Evolutionary conservation across 257 asterid genomes (phyloP).

Genomic region (Fraxinus americana): DNA sequence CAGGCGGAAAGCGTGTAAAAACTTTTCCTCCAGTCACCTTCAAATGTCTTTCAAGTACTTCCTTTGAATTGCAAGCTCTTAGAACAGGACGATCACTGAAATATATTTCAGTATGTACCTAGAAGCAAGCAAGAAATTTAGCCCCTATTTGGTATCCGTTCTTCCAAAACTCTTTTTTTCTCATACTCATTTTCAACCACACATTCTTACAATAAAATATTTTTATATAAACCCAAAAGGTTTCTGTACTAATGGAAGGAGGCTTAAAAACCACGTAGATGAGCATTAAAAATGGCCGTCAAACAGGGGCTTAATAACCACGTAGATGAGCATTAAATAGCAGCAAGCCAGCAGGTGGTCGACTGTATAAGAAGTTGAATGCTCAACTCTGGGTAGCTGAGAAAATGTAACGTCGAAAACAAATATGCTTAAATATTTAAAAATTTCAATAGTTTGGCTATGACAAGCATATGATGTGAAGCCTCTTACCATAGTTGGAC

Average conservation of each 20-base stretch:
- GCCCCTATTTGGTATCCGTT: too few relatives aligned
- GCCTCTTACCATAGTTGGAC: background rate
- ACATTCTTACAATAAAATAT: too few relatives aligned
- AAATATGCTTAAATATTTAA: background rate
- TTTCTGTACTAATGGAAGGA: too few relatives aligned
- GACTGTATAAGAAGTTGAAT: background rate
- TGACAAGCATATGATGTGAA: background rate
- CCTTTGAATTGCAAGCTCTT: constrained; percentile 84
- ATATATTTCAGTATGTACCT: constrained; percentile 94
- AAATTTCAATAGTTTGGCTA: background rate
- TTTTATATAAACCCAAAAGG: too few relatives aligned
- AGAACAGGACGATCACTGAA: constrained; percentile 86
- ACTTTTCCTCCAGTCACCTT: constrained; percentile 76
- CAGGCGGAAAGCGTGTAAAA: constrained; percentile 94
- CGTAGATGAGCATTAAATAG: background rate
- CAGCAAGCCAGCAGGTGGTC: background rate
- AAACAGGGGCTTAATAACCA: background rate
- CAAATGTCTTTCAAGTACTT: constrained; percentile 77
- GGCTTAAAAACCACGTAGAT: too few relatives aligned
- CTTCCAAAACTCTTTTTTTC: too few relatives aligned
- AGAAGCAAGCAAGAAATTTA: constrained; percentile 21
- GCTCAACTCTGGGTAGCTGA: background rate
- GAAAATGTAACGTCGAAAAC: background rate
- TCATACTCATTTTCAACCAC: too few relatives aligned
- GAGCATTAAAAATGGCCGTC: too few relatives aligned